Evolutionary conservation across 1,284 basidiomycete species (phyloP), one percentile per base, ranked within the genome.

Genomic region (Tylopilus sp.): DNA sequence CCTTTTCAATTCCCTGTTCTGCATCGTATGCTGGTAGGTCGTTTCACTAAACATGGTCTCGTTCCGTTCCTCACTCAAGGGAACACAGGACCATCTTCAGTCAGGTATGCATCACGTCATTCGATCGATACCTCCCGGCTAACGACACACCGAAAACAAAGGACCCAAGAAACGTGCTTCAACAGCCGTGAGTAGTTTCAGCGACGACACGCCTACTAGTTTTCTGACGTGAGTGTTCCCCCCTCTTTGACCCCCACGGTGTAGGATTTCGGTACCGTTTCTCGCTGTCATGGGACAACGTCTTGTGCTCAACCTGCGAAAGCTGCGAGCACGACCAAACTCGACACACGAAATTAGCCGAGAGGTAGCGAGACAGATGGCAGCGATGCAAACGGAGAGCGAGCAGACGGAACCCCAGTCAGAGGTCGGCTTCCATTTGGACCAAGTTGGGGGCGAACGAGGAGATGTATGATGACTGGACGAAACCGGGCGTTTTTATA

Each of bases 251-350:
- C 16, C 16, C 16, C 13, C 3, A 3, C 26, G 2, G 7, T 18
- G 2, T 21, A 60, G 61, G 28, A 0, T 58, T 11, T 28, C 49
- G 15, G 36, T 34, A 6, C 48, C 63, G 2, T 2, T 63, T 16
- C 28, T 64, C 23, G 33, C 49, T 0, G 16, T 51, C 33, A 16
- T 55, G 8, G 60, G 60, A 10, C 60, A 65, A 16, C 63, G 59
- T 6, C 48, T 64, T 40, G 48, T 64, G 6, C 50, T 64, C 37
- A 65, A 62, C 38, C 57, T 62, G 6, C 52, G 63, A 10, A 8
- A n/a, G 15, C 19, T 48, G 4, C 46, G 36, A 10, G 2, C 13
- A 9, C 45, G 0, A 0, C 18, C 12, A 0, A 16, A 49, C n/a
- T 40, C 54, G 31, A 53, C 45, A 10, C 18, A 31, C 19, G 41